phyloP scores from a whole-genome alignment of 371 early-diverging fungal species.

The Lichtheimia corymbifera region DNA sequence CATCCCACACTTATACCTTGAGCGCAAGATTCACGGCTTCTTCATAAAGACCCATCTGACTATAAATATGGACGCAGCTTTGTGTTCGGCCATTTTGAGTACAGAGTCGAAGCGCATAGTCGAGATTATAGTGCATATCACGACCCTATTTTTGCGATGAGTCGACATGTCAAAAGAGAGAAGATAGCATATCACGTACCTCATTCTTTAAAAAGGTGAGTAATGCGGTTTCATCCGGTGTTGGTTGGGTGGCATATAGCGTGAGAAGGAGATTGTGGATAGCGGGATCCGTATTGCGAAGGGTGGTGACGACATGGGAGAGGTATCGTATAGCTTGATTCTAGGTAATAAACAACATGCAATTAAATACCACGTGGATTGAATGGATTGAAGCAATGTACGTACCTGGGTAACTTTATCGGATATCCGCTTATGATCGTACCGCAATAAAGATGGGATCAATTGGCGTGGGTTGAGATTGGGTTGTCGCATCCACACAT shows the following conservation, averaged over 20 bases:
- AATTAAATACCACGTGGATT: neutral
- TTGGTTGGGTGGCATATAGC: slow-evolving; percentile 77
- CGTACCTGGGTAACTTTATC: slow-evolving; percentile 24
- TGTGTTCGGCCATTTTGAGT: slow-evolving; percentile 72
- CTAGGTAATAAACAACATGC: slow-evolving; percentile 20
- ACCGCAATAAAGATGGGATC: slow-evolving; percentile 87
- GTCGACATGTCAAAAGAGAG: neutral
- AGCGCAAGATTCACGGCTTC: slow-evolving; percentile 86
- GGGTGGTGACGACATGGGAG: slow-evolving; percentile 73
- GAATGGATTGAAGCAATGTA: neutral
- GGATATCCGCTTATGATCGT: slow-evolving; percentile 51
- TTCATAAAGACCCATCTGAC: slow-evolving; percentile 77
- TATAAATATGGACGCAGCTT: slow-evolving; percentile 80
- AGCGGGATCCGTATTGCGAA: slow-evolving; percentile 79
- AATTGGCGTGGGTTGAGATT: slow-evolving; percentile 78
- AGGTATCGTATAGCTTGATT: slow-evolving; percentile 91
- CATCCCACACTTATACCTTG: slow-evolving; percentile 42
- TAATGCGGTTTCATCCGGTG: slow-evolving; percentile 61
- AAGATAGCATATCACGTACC: slow-evolving; percentile 31
- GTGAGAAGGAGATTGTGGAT: slow-evolving; percentile 92
- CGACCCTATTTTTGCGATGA: slow-evolving; percentile 47
- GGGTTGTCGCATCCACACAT: slow-evolving; percentile 82
- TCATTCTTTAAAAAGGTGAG: slow-evolving; percentile 73
- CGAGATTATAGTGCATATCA: slow-evolving; percentile 75
- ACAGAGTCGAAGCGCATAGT: slow-evolving; percentile 87